Conservation (phyloP, 139 green algal species). For the Chlamydomonas urium region DNA sequence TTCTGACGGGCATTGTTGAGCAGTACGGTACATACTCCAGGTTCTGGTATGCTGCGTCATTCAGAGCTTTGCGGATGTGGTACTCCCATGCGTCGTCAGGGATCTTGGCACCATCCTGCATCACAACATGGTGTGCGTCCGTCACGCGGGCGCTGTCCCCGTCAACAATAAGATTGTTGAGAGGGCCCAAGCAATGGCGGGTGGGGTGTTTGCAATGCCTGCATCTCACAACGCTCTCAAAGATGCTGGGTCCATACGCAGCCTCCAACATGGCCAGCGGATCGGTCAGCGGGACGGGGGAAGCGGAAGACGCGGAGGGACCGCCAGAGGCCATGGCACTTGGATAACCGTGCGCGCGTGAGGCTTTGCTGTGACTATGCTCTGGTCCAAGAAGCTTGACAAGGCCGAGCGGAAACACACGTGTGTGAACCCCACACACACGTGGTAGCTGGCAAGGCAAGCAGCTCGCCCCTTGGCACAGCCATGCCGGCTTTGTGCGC, state of each 20-base stretch:
- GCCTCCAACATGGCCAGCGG: background rate
- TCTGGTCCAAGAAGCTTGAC: too few relatives aligned
- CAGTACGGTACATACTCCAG: conserved; percentile 64
- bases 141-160: too few relatives aligned
- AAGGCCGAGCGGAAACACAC: too few relatives aligned
- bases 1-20: conserved; percentile 65
- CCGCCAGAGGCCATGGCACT: too few relatives aligned
- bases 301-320: too few relatives aligned
- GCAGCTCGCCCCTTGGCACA: background rate
- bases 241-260: background rate
- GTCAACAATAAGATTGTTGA: too few relatives aligned
- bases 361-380: too few relatives aligned
- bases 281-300: too few relatives aligned
- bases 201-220: background rate
- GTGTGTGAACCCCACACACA: too few relatives aligned
- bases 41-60: conserved; percentile 66
- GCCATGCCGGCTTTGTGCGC: too few relatives aligned
- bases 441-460: background rate
- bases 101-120: conserved; percentile 18
- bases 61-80: conserved; percentile 61
- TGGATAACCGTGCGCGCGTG: too few relatives aligned
- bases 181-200: too few relatives aligned
- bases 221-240: conserved; percentile 2
- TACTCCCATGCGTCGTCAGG: conserved; percentile 70
- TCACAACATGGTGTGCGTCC: conserved; percentile 1